A percentile compares a stretch with the other conserved stretches of the same genome.
phyloP scores from a whole-genome alignment of 148 eudicot genomes.

The Amaranthus cruentus region DNA sequence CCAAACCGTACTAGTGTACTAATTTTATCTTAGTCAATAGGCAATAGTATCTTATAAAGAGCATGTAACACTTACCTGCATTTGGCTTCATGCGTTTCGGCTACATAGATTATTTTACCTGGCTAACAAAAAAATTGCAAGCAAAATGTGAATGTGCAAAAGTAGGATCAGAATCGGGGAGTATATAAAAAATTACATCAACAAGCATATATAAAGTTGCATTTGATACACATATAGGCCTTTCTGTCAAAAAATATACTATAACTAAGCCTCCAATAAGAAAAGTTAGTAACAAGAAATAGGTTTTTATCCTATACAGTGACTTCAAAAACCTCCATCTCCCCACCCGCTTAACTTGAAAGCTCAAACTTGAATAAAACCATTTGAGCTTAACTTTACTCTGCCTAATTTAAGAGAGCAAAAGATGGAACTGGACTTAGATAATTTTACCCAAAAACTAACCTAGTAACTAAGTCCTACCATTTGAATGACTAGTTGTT shows the following conservation, averaged over 20 bases:
- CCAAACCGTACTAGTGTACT: too few species aligned
- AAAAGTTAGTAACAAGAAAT: background rate
- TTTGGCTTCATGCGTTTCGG: too few species aligned
- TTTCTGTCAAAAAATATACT: too few species aligned
- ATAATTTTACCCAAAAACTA: slow-evolving; percentile 12
- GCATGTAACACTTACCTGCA: too few species aligned
- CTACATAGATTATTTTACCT: too few species aligned
- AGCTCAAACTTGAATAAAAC: slow-evolving; percentile 33
- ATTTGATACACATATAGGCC: too few species aligned
- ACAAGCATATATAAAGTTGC: background rate
- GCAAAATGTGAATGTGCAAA: too few species aligned
- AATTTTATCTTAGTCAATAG: too few species aligned
- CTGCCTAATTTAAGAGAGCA: slow-evolving; percentile 1
- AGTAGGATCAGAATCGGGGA: too few species aligned
- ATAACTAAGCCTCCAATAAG: background rate
- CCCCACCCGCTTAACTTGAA: slow-evolving; percentile 5
- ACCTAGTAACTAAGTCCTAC: slow-evolving; percentile 18
- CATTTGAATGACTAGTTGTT: slow-evolving; percentile 1
- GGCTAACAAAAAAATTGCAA: too few species aligned
- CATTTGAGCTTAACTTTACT: slow-evolving; percentile 28
- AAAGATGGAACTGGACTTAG: background rate
- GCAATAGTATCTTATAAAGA: too few species aligned
- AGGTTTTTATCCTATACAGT: slow-evolving; percentile 8
- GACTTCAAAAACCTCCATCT: background rate
- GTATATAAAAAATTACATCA: background rate